Base-by-base conservation (phyloP, 768 basidiomycete species). In the Tylopilus sp. region DNA sequence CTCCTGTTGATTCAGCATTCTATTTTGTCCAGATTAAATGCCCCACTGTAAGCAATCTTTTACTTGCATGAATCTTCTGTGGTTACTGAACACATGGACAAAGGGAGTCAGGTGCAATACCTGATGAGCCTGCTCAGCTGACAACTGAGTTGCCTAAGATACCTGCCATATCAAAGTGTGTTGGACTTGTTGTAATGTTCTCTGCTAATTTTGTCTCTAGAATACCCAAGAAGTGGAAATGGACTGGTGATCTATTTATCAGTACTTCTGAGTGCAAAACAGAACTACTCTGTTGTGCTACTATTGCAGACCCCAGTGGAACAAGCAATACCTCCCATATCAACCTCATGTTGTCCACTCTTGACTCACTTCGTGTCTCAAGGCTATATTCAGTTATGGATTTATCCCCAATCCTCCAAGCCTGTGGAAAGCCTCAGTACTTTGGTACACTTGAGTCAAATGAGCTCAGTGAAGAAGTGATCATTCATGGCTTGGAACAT, bases 191-290 rank as follows among this genome's bases (percentile, higher is more conserved):
- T 26, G 36, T 41, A 2, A 38, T 36, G 37, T 37, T 21, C 14
- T 26, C 17, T 33, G 26, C 54, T 64, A 2, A 65, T 34, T 6
- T 36, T 22, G 34, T 36, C 46, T 37, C 2, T 50, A 86, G 85
- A 56, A 79, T 82, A 36, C 73, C 72, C 21, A 82, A 81, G 62
- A 79, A 79, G 48, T 89, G 81, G 81, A 82, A 74, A 56, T 88
- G 87, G 87, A 70, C 74, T 33, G 86, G 85, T 22, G 70, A 78
- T 21, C 70, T 87, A 26, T 74, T 75, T 49, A 72, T 79, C 21
- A 72, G 71, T 24, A 66, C 67, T 3, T 65, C 65, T 19, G 63
- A 68, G 6, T 71, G 69, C 21, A 66, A 68, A 22, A 64, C 72
- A 25, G 75, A 82, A 50, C 67, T 67, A 8, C 58, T 84, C 0